A percentile compares a stretch with the other conserved stretches of the same genome.
Evolutionary conservation across 2,329 filamentous ascomycete genomes (phyloP).

Genomic region (Neopestalotiopsis clavispora): DNA sequence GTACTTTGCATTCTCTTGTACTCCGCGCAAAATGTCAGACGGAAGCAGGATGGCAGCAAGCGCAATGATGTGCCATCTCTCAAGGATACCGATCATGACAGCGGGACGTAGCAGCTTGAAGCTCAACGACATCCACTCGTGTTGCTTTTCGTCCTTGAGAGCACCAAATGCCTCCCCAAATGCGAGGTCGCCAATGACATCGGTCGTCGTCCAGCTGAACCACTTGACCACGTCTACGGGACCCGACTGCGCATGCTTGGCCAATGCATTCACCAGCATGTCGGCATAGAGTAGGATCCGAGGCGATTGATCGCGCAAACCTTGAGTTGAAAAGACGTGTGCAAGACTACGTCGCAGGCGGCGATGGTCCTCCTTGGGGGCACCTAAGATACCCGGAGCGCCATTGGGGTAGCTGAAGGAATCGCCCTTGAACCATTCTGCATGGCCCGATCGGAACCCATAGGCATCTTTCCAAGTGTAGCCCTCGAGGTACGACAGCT

Average conservation of each 20-base stretch:
- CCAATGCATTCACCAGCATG: slow-evolving; percentile 15
- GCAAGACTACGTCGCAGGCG: slow-evolving; percentile 21
- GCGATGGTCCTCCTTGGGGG: slow-evolving; percentile 16
- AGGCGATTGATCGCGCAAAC: slow-evolving; percentile 19
- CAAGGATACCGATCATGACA: slow-evolving; percentile 17
- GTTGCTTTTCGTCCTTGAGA: slow-evolving; percentile 15
- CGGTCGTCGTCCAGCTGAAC: slow-evolving; percentile 22
- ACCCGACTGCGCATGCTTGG: slow-evolving; percentile 4
- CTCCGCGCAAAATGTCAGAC: background rate
- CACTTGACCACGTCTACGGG: slow-evolving; percentile 23
- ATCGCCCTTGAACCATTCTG: slow-evolving; percentile 13
- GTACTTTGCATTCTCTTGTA: background rate
- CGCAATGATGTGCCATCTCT: slow-evolving; percentile 6
- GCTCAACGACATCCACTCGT: slow-evolving; percentile 18
- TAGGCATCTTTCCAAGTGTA: slow-evolving; percentile 19
- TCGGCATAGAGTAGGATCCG: slow-evolving; percentile 11
- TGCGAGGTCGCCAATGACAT: slow-evolving; percentile 24
- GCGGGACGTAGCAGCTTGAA: slow-evolving; percentile 15
- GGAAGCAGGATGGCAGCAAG: background rate
- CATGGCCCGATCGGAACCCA: slow-evolving; percentile 9
- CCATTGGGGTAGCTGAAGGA: background rate
- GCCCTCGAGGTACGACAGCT: slow-evolving; percentile 15
- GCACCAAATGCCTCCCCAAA: slow-evolving; percentile 24
- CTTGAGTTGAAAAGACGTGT: slow-evolving; percentile 22
- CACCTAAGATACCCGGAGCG: background rate